Base-by-base conservation (phyloP, 1,284 basidiomycete species). In the Austropuccinia psidii region DNA sequence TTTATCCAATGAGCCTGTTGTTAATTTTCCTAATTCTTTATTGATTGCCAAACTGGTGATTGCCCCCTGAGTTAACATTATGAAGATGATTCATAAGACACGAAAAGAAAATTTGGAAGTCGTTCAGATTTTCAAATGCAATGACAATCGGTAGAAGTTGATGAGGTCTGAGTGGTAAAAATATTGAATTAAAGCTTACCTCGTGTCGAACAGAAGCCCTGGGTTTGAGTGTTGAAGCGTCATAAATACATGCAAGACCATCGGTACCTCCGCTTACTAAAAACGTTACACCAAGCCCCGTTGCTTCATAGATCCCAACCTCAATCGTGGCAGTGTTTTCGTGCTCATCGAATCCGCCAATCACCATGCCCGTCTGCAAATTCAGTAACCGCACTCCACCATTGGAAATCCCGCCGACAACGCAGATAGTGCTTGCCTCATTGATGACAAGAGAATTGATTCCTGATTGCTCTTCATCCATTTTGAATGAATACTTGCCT, bases 171-270 rank as follows among this genome's bases (percentile, higher is more conserved):
- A 37, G 31, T 6, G 54, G 13, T 15, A 41, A 54, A 24, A 41
- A 52, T 33, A 24, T 76, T 45, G 77, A 77, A 74, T 75, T 74
- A 74, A 77, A 77, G 29, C 49, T 75, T 17, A 55, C 55, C 31
- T 41, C 92, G 76, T 89, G 84, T 7, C 93, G 83, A 35, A 90
- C 91, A 27, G 58, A 52, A 27, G 88, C 85, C 73, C 93, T 86
- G 60, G 93, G 81, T 75, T 89, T 85, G 84, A 90, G 90, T 15
- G 91, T 92, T 58, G 85, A 85, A 47, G 95, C 84, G 82, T 99
- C 95, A 93, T 93, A 98, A 52, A 97, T 88, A 79, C 90, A 91
- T 31, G 89, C 89, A 80, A 91, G 93, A 0, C 94, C 93, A 80
- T 99, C 96, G 9, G 94, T 98, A 1, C 87, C 93, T 8, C 90